These are phyloP conservation scores for Chytriomyces sp. DNA, from an alignment of 192 early-diverging fungal species.

Conservation along the genomic window DNA sequence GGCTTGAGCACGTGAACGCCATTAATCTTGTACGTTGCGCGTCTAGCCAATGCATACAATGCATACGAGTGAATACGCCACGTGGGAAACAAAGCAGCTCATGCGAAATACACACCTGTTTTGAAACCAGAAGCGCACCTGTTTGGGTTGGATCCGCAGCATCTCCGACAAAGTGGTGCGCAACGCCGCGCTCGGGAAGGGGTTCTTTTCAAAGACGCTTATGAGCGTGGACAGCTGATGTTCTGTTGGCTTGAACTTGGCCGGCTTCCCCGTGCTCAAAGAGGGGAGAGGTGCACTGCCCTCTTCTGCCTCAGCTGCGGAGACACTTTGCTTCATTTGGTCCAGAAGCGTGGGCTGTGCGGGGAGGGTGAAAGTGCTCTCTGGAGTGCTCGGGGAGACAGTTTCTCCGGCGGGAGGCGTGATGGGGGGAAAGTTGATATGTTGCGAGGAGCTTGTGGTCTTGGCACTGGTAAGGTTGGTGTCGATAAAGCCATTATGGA, in stretches of 20 bases:
- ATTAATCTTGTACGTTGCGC: neutral
- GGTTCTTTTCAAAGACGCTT: conserved; percentile 2
- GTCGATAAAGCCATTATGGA: neutral
- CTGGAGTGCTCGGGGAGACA: neutral
- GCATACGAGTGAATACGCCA: too few relatives aligned
- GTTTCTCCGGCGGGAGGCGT: neutral
- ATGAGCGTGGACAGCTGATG: neutral
- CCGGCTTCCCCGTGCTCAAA: neutral
- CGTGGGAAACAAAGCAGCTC: too few relatives aligned
- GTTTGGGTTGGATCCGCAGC: conserved; percentile 6
- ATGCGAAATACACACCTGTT: too few relatives aligned
- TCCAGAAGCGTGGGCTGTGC: neutral
- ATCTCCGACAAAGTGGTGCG: neutral
- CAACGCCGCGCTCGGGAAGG: conserved; percentile 10
- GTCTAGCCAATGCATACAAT: too few relatives aligned
- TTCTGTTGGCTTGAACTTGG: conserved; percentile 17
- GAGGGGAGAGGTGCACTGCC: too few relatives aligned
- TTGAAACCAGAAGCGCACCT: conserved; percentile 21
- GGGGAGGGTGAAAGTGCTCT: neutral
- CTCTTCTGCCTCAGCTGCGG: too few relatives aligned
- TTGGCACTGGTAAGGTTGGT: neutral
- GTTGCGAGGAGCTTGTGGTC: neutral
- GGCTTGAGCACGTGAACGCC: neutral
- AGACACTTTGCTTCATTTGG: too few relatives aligned
- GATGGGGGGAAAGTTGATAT: neutral